Conservation (phyloP, 106 monocot genomes). For the Allium sativum region DNA sequence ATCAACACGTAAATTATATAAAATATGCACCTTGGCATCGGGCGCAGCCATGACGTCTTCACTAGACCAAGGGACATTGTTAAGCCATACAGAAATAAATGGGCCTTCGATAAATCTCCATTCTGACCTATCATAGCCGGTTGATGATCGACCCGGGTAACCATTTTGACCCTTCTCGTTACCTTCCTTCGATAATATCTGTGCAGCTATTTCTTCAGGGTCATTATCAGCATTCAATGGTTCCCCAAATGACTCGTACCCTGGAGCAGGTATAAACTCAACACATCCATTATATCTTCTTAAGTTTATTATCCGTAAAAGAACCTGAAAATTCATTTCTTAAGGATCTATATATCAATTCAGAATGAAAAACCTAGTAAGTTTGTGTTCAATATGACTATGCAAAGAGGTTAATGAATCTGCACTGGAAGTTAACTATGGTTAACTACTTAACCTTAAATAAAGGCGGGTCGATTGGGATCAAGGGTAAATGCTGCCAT, state of each 20-base stretch:
- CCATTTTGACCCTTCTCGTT: slow-evolving; percentile 11
- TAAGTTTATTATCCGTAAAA: slow-evolving; percentile 49
- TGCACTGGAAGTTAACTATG: no score
- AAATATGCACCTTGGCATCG: slow-evolving; percentile 51
- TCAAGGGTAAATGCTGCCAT: no score
- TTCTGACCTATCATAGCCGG: slow-evolving; percentile 23
- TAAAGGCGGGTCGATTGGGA: no score
- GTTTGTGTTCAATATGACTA: no score
- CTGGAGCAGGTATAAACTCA: slow-evolving; percentile 60
- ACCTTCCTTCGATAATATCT: background rate
- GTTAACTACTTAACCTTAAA: no score
- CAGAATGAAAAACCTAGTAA: no score
- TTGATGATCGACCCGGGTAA: slow-evolving; percentile 43
- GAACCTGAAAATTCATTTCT: slow-evolving; percentile 18
- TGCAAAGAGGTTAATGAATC: no score
- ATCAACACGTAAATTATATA: background rate
- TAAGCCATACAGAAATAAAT: slow-evolving; percentile 57
- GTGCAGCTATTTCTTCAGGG: background rate
- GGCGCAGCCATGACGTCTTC: slow-evolving; percentile 61
- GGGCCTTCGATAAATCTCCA: slow-evolving; percentile 75
- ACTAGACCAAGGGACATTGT: slow-evolving; percentile 67
- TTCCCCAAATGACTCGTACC: slow-evolving; percentile 54
- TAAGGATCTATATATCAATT: background rate
- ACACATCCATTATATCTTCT: slow-evolving; percentile 47
- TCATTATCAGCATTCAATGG: slow-evolving; percentile 13